phyloP scores from a whole-genome alignment of 2,329 filamentous ascomycete species.

The Truncatella angustata region DNA sequence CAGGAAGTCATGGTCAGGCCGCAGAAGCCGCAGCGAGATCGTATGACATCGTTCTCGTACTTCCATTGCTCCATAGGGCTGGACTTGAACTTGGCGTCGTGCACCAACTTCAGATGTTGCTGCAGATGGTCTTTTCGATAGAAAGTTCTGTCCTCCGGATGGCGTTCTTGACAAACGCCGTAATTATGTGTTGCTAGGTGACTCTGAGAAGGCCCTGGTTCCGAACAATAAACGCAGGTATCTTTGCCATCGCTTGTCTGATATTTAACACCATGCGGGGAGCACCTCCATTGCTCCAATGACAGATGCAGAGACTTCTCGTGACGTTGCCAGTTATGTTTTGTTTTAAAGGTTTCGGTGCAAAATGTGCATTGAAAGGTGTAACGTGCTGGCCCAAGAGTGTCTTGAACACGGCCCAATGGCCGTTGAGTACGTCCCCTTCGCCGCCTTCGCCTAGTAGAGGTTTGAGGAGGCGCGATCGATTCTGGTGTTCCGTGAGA shows the following conservation, averaged over 20 bases:
- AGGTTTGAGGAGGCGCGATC: no score
- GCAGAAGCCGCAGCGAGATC: slow-evolving; percentile 30
- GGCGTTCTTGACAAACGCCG: slow-evolving; percentile 14
- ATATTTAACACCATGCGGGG: not conserved
- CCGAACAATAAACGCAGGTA: slow-evolving; percentile 2
- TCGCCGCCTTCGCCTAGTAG: not conserved
- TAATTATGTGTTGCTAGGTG: not conserved
- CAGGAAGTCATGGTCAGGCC: slow-evolving; percentile 21
- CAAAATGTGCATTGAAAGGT: slow-evolving; percentile 12
- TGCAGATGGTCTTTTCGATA: slow-evolving; percentile 29
- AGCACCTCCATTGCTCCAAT: slow-evolving; percentile 9
- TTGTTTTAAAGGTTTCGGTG: slow-evolving; percentile 8
- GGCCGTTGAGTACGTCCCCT: not conserved
- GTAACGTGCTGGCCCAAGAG: no score
- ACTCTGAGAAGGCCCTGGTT: not conserved
- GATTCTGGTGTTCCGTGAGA: no score
- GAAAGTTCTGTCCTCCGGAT: slow-evolving; percentile 25
- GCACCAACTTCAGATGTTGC: slow-evolving; percentile 27
- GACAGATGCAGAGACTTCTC: slow-evolving; percentile 9
- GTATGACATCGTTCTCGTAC: slow-evolving; percentile 17
- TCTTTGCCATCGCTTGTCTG: not conserved
- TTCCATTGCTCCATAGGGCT: slow-evolving; percentile 35
- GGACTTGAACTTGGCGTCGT: slow-evolving; percentile 33
- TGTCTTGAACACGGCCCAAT: not conserved
- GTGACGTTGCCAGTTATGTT: slow-evolving; percentile 11